A percentile compares a stretch with the other conserved stretches of the same genome.
Conservation (phyloP, 345 rosid species). For the Raphanus raphanistrum region DNA sequence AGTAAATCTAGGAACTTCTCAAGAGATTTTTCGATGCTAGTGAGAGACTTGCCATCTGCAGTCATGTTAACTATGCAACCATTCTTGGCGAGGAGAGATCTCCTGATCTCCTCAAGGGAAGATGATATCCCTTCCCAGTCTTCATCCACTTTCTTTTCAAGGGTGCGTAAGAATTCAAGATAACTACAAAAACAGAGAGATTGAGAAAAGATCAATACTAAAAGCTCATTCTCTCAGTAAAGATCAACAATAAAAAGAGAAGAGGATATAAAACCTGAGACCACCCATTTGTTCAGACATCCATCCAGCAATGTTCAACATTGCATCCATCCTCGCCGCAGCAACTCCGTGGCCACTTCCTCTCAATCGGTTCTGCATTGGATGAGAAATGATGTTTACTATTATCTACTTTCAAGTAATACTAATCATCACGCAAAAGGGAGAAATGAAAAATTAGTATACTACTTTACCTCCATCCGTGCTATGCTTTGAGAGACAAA, state of each 20-base stretch:
- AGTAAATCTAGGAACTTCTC: conserved; percentile 84
- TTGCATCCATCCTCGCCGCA: conserved; percentile 90
- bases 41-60: conserved; percentile 74
- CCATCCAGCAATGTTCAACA: conserved; percentile 88
- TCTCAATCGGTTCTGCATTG: conserved; percentile 74
- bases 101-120: conserved; percentile 85
- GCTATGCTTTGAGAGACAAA: conserved; percentile 98
- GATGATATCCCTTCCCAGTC: conserved; percentile 89
- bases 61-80: conserved; percentile 88
- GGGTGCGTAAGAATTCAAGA: conserved; percentile 71
- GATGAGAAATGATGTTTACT: neutral
- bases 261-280: conserved; percentile 54
- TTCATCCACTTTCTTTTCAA: conserved; percentile 82
- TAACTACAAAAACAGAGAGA: conserved; percentile 52
- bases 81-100: conserved; percentile 68
- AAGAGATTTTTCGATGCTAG: conserved; percentile 57
- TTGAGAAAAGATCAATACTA: neutral
- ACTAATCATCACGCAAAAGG: neutral
- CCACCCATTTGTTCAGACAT: conserved; percentile 99
- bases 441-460: too few species aligned
- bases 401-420: neutral
- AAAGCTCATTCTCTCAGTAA: conserved; percentile 1
- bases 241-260: neutral
- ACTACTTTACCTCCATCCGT: conserved; percentile 83
- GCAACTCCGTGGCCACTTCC: conserved; percentile 96